phyloP scores from a whole-genome alignment of 306 rosid species.

The Acacia confusa region DNA sequence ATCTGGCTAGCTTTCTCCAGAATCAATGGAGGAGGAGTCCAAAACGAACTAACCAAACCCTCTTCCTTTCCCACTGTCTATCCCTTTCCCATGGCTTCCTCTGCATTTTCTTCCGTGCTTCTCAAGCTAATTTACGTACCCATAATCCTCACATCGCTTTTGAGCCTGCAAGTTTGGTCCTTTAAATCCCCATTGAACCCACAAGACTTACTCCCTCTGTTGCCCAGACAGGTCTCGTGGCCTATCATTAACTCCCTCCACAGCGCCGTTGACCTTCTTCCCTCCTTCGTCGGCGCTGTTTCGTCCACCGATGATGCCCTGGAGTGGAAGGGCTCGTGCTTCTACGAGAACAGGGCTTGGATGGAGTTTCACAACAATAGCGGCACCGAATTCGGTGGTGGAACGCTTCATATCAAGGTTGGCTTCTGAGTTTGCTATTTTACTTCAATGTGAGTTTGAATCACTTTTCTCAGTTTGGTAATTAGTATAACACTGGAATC shows the following conservation, averaged over 20 bases:
- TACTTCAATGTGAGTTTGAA: background rate
- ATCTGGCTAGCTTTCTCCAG: background rate
- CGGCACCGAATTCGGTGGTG: constrained; percentile 75
- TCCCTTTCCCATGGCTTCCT: constrained; percentile 26
- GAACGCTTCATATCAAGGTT: constrained; percentile 91
- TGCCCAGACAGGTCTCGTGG: constrained; percentile 82
- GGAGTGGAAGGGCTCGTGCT: constrained; percentile 87
- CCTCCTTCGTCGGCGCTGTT: constrained; percentile 80
- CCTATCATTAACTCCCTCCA: constrained; percentile 75
- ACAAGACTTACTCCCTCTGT: constrained; percentile 65
- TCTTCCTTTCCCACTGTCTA: background rate
- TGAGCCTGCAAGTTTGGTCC: background rate
- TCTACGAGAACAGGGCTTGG: constrained; percentile 80
- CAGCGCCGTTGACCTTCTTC: constrained; percentile 77
- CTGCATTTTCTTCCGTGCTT: constrained; percentile 16
- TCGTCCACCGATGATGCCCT: constrained; percentile 33
- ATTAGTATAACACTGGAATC: background rate
- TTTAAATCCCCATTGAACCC: constrained; percentile 59
- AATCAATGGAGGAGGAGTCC: background rate
- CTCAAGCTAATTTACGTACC: background rate
- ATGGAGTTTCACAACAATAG: constrained; percentile 72
- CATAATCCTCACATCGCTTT: constrained; percentile 10
- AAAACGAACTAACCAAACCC: background rate
- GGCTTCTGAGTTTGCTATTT: background rate
- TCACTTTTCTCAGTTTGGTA: background rate